Evolutionary conservation across 345 rosid genomes (phyloP).

Genomic region (Noccaea caerulescens): DNA sequence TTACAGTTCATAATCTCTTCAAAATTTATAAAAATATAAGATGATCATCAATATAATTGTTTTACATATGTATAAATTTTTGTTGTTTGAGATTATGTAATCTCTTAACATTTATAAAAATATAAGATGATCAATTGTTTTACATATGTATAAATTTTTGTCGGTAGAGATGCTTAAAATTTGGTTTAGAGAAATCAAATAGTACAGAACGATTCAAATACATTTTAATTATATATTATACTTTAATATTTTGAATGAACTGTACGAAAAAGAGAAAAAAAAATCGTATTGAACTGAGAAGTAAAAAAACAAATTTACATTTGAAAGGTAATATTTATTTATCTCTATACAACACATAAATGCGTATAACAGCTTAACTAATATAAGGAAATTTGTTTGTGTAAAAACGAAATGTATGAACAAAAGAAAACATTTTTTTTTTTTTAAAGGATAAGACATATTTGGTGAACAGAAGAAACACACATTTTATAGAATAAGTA

Average conservation of each 20-base stretch:
- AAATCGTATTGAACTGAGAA: neutral
- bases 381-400: neutral
- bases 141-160: no score
- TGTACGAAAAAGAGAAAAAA: neutral
- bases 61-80: no score
- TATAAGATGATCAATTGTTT: neutral
- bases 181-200: neutral
- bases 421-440: no score
- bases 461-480: neutral
- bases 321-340: no score
- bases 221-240: neutral
- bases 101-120: neutral
- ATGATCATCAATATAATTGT: no score
- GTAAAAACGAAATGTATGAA: neutral
- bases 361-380: neutral
- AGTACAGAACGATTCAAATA: neutral
- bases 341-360: no score
- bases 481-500: neutral
- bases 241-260: neutral
- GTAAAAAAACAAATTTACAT: no score
- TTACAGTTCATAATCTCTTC: no score
- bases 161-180: neutral
- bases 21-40: no score
- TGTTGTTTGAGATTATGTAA: neutral
- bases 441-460: no score